Evolutionary conservation across 768 basidiomycete species (phyloP), one percentile per base, ranked within the genome.

Genomic region (Kwoniella europaea): DNA sequence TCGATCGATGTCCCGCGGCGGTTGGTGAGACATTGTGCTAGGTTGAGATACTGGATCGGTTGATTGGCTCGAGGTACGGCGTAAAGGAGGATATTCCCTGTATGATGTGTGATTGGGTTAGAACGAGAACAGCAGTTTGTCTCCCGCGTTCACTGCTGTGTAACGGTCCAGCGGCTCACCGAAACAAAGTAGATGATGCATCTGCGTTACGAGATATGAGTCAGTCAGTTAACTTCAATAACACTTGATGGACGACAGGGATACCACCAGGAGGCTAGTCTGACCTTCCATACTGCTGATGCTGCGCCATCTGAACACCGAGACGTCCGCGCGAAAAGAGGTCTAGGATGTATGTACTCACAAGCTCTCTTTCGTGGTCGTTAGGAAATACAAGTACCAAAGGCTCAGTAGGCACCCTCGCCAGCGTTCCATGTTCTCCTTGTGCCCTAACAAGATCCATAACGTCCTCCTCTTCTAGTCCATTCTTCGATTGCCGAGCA

Each of bases 31-130:
- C 69, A 65, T 65, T 71, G 64, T 22, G 63, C 24, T 18, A 66
- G 64, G 64, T 71, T 53, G 43, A 71, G 55, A 53, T 55, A 71
- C 35, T 65, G 69, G 55, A 71, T 55, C 10, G 69, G 69, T 42
- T 71, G 54, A 43, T 71, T 54, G 18, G 55, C 56, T 12, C 22
- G 27, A 16, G 69, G 63, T 18, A 71, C 54, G 43, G 69, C 69
- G 56, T 60, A 66, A 6, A 71, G 35, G 24, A 65, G 15, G 27
- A 71, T 53, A 53, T 63, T 65, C 15, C 69, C 68, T 68, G 27
- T 55, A 16, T 20, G 35, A 54, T 41, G 50, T 58, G 15, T 16
- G 52, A 53, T 9, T 6, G 7, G 5, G 35, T 35, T 35, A 35
- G 35, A 35, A 6, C 35, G 35, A 35, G 35, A 35, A 35, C 35